Conservation (phyloP, 208 protist genomes). For the Acanthamoeba castellanii region DNA sequence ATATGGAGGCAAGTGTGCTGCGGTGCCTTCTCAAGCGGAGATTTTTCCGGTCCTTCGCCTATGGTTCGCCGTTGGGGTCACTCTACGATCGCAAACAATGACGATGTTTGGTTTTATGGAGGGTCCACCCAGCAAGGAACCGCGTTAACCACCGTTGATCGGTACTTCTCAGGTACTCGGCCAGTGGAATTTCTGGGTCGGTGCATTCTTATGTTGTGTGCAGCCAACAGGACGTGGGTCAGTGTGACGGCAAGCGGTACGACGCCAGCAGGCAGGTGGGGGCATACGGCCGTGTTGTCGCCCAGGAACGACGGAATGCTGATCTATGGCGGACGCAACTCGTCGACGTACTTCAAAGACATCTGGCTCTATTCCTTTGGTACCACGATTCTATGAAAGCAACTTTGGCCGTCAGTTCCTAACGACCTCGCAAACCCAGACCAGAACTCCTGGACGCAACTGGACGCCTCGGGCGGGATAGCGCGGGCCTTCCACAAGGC, state of each 20-base stretch:
- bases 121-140: no score
- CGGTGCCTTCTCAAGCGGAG: no score
- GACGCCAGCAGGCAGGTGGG: background rate
- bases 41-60: no score
- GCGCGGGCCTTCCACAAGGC: background rate
- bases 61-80: no score
- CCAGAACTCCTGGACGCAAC: background rate
- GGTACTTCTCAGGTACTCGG: no score
- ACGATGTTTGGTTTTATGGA: no score
- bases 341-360: background rate
- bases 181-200: no score
- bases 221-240: background rate
- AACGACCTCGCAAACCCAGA: background rate
- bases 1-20: no score
- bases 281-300: background rate
- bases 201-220: no score
- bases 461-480: background rate
- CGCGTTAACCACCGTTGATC: no score
- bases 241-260: background rate
- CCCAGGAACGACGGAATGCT: background rate
- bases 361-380: background rate
- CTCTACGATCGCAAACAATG: no score
- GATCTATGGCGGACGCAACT: background rate
- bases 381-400: background rate
- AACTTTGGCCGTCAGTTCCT: background rate